phyloP scores from a whole-genome alignment of 306 rosid genomes.

The Vicia sativa region DNA sequence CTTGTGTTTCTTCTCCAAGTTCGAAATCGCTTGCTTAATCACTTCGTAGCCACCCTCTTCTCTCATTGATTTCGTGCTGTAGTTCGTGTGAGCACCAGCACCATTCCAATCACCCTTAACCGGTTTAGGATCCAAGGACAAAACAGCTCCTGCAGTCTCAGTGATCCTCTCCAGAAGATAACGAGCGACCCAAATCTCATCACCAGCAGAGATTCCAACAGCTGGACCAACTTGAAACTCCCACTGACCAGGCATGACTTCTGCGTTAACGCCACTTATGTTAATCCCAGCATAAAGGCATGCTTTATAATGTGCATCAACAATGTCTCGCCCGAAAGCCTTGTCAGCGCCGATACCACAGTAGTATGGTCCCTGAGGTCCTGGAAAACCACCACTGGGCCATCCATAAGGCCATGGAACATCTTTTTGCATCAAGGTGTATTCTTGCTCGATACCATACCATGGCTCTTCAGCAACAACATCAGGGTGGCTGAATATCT shows the following conservation, averaged over 20 bases:
- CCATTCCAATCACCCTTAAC: conserved; percentile 97
- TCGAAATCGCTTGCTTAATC: conserved; percentile 72
- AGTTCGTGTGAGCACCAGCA: conserved; percentile 96
- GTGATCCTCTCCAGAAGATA: conserved; percentile 93
- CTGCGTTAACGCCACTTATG: conserved; percentile 88
- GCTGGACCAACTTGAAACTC: conserved; percentile 97
- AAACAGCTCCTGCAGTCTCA: conserved; percentile 78
- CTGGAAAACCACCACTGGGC: conserved; percentile 89
- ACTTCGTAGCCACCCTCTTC: conserved; percentile 71
- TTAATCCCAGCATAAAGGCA: conserved; percentile 84
- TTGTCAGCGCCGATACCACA: conserved; percentile 83
- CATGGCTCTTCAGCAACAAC: conserved; percentile 72
- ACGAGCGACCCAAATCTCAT: conserved; percentile 88
- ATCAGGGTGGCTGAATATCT: conserved; percentile 66
- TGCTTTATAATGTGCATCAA: conserved; percentile 86
- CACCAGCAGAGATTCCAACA: conserved; percentile 82
- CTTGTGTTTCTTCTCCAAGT: conserved; percentile 72
- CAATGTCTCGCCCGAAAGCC: conserved; percentile 88
- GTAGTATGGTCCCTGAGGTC: conserved; percentile 96
- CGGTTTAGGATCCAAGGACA: conserved; percentile 92
- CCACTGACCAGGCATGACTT: conserved; percentile 99
- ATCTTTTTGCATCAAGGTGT: conserved; percentile 87
- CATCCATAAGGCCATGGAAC: conserved; percentile 85
- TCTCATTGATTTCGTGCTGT: conserved; percentile 92
- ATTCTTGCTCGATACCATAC: conserved; percentile 94